phyloP scores from a whole-genome alignment of 306 rosid genomes.

The Mucuna pruriens region DNA sequence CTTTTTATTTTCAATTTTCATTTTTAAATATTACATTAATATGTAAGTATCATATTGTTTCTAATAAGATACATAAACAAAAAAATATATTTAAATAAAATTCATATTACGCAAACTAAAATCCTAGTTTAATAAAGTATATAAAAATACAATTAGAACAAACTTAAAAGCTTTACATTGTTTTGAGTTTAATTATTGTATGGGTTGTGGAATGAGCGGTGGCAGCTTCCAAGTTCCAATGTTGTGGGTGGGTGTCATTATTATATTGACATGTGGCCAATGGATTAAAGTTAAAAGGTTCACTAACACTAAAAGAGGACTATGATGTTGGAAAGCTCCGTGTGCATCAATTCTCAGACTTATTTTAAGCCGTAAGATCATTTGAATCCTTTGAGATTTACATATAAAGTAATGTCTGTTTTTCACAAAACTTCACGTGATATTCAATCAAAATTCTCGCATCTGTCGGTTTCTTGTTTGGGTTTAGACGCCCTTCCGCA shows the following conservation, averaged over 20 bases:
- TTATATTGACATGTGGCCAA: conserved; percentile 25
- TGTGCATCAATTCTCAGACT: neutral
- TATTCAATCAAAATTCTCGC: conserved; percentile 1
- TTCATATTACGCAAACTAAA: too few species aligned
- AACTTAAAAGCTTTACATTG: neutral
- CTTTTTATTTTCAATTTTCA: too few species aligned
- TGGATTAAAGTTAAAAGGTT: neutral
- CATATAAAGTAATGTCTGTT: conserved; percentile 15
- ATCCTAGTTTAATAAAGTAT: too few species aligned
- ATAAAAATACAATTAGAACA: too few species aligned
- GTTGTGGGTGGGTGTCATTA: neutral
- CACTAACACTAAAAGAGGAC: neutral
- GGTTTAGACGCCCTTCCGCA: neutral
- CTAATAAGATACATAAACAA: too few species aligned
- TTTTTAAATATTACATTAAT: too few species aligned
- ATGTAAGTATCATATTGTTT: too few species aligned
- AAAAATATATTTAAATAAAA: too few species aligned
- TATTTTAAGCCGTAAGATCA: conserved; percentile 2
- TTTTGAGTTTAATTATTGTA: neutral
- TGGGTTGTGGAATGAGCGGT: neutral
- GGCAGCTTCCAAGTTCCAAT: neutral
- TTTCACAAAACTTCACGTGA: neutral
- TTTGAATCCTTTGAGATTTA: conserved; percentile 7
- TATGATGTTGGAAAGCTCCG: conserved; percentile 8
- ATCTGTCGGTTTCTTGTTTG: conserved; percentile 10